Evolutionary conservation across 345 rosid species (phyloP), one percentile per base, ranked within the genome.

Genomic region (Kernera saxatilis): DNA sequence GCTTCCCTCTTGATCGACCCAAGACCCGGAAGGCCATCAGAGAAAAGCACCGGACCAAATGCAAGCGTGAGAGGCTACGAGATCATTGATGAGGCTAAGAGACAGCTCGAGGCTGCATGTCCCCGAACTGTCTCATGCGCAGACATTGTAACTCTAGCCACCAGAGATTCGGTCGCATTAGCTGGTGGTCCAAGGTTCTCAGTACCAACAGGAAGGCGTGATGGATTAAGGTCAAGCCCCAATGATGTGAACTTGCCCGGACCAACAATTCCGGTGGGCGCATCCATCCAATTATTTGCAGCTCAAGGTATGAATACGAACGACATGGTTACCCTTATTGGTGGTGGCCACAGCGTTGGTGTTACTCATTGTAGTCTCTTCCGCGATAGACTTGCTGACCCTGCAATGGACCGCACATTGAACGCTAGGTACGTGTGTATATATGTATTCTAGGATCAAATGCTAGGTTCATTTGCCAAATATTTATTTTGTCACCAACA

Each of bases 291-390:
- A 19, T 0, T 32, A 27, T 89, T 92, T 79, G 69, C 40, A 4
- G 57, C 77, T 3, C 85, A 77, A 73, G 87, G 86, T 0, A 73
- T 89, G 54, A 78, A 57, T 4, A 29, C 79, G 14, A 51, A 70
- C 17, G 92, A 89, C 0, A 89, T 89, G 94, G 87, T 80, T n/a
- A 79, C 85, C 46, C 96, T 87, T 13, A 60, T 74, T 50, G 67
- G 90, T 40, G 96, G 96, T 36, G 93, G 81, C 6, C 96, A 92
- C 66, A 80, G 93, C 0, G 88, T 89, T n/a, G 96, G 92, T n/a
- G 73, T 80, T 39, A 80, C 81, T 0, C 94, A 85, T 29, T 92
- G 96, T 45, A 76, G 81, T 60, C 81, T 86, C 72, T 83, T 92
- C 59, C 30, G 29, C 0, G 89, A 84, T 57, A 75, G 98, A 19